phyloP scores from a whole-genome alignment of 306 rosid species.

The Aeschynomene evenia region DNA sequence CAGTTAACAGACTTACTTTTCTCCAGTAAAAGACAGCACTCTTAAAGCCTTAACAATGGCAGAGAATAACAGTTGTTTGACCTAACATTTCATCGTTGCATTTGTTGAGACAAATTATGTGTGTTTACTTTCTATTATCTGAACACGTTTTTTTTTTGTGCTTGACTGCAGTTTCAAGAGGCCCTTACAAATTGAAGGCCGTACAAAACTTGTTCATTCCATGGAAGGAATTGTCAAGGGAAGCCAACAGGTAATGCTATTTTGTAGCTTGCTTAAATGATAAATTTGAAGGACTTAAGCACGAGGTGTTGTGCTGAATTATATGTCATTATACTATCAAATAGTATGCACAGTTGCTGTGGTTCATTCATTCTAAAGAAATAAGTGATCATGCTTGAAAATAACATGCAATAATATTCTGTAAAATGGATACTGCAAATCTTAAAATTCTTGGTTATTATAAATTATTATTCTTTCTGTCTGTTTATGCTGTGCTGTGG shows the following conservation, averaged over 20 bases:
- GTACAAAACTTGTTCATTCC: constrained; percentile 69
- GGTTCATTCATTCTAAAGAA: not conserved
- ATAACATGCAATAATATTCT: not conserved
- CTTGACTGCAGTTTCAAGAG: constrained; percentile 72
- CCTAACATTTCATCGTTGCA: constrained; percentile 2
- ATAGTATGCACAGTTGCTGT: not conserved
- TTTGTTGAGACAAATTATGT: not conserved
- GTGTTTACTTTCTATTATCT: not conserved
- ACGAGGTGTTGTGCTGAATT: constrained; percentile 5
- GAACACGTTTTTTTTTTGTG: not conserved
- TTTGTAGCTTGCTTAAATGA: not conserved
- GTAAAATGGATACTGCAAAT: not conserved
- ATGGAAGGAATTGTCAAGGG: constrained; percentile 95
- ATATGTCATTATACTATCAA: not conserved
- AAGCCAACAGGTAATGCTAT: constrained; percentile 70
- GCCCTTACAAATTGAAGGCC: constrained; percentile 73
- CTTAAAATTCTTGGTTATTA: not conserved
- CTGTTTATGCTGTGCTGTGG: not conserved
- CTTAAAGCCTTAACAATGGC: not conserved
- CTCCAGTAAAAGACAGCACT: not conserved
- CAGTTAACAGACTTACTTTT: not conserved
- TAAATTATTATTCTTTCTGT: too few species aligned
- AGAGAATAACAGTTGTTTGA: constrained; percentile 1
- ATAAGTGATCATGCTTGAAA: not conserved
- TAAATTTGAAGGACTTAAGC: too few species aligned